A percentile compares a stretch with the other conserved stretches of the same genome.
phyloP scores from a whole-genome alignment of 164 flowering plant genomes.

The Magnolia changhungtana region DNA sequence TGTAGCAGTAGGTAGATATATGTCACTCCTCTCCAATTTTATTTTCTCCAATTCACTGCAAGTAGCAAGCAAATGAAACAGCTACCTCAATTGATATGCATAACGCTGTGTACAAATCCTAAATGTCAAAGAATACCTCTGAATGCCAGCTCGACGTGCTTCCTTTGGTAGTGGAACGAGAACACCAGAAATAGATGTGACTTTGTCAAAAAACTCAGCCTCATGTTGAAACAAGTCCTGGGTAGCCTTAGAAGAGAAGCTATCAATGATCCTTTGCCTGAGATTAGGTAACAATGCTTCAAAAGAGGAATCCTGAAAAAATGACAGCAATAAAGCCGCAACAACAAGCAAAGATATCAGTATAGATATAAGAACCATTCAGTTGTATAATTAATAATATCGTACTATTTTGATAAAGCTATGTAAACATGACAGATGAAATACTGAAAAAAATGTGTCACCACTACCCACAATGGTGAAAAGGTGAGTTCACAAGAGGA shows the following conservation, averaged over 20 bases:
- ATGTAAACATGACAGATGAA: not conserved
- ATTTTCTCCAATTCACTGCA: constrained; percentile 90
- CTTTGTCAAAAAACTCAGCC: constrained; percentile 91
- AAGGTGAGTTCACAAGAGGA: too few species aligned
- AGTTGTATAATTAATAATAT: not conserved
- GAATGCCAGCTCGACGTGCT: constrained; percentile 88
- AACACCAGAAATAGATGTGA: constrained; percentile 89
- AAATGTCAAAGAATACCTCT: constrained; percentile 45
- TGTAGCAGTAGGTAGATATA: constrained; percentile 95
- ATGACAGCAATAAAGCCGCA: not conserved
- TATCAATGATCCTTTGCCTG: constrained; percentile 71
- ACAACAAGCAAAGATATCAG: not conserved
- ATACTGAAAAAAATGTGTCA: not conserved
- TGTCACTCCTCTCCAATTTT: constrained; percentile 60
- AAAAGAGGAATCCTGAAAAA: constrained; percentile 63
- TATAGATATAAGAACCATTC: not conserved
- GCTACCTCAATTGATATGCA: not conserved
- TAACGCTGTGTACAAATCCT: not conserved
- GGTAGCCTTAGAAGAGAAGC: constrained; percentile 64
- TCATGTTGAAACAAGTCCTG: constrained; percentile 76
- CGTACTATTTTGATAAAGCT: not conserved
- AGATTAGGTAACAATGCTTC: constrained; percentile 68
- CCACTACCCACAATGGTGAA: not conserved
- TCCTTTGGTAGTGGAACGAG: constrained; percentile 81
- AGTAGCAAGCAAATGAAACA: constrained; percentile 1